A percentile compares a stretch with the other conserved stretches of the same genome.
These are phyloP conservation scores for Colletotrichum spaethianum DNA, from an alignment of 2,329 filamentous ascomycete genomes.

Conservation along the genomic window DNA sequence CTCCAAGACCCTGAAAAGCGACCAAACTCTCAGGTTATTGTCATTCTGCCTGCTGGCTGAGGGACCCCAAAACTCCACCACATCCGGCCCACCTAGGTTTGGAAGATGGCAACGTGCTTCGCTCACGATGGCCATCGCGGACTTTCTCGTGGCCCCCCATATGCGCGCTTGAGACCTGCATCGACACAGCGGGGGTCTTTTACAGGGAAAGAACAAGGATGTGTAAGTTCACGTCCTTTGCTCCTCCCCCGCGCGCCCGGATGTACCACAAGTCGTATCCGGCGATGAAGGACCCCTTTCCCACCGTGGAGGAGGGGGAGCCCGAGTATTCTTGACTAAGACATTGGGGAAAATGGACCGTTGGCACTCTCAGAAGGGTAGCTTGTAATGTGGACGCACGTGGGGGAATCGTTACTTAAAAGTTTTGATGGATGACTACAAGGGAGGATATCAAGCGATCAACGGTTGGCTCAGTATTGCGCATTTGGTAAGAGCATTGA, in stretches of 20 bases:
- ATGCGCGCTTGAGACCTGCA: constrained; percentile 10
- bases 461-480: background rate
- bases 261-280: constrained; percentile 1
- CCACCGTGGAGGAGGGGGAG: background rate
- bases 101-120: constrained; percentile 18
- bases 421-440: background rate
- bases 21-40: background rate
- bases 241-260: background rate
- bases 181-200: constrained; percentile 14
- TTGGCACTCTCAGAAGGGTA: background rate
- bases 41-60: constrained; percentile 7
- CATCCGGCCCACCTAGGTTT: constrained; percentile 14
- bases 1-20: constrained; percentile 15
- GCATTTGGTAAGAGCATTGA: background rate
- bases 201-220: background rate
- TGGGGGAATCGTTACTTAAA: background rate
- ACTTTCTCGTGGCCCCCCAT: constrained; percentile 12
- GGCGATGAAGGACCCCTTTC: background rate
- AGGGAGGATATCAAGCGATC: background rate
- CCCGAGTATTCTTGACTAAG: background rate
- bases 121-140: constrained; percentile 1
- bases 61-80: background rate
- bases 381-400: constrained; percentile 7
- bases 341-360: background rate
- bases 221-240: background rate